Evolutionary conservation across 208 protist species (phyloP), one percentile per base, ranked within the genome.

Genomic region (Leishmania turanica): DNA sequence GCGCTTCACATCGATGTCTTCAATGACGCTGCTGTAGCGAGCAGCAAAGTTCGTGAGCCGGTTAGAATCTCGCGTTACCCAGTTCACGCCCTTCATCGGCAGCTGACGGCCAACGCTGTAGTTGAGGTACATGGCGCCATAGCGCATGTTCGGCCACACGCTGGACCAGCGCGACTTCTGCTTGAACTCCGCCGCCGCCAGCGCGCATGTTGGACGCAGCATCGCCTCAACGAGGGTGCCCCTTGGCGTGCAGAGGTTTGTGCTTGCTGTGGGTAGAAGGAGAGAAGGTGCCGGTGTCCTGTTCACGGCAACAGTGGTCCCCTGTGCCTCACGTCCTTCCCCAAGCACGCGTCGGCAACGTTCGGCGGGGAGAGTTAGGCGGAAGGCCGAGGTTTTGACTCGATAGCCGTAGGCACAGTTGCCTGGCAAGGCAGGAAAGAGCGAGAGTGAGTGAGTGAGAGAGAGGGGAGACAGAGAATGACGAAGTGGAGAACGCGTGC

Each of bases 91-190:
- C n/a, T 83, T 80, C 92, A 96, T 94, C 13, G 93, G 93, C 49
- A 96, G 83, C 82, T 96, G 84, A 69, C 94, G 88, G 27, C 91
- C 90, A 15, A 94, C 88, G 64, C 91, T 93, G 85, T 96, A 97
- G 79, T 83, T 89, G 24, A 97, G 92, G 70, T 91, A 97, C 93
- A 96, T 96, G 47, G 91, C 86, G 62, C 94, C 94, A 79, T 97
- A 97, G 72, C 88, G 91, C 93, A 96, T 96, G 84, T 96, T 95
- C n/a, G 94, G 94, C 92, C 93, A 97, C 76, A 96, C 92, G 21
- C 78, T 77, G n/a, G 90, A 92, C 92, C 91, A 96, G n/a, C 92
- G 88, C 11, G 92, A 96, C 82, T 97, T 97, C 86, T 97, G 94
- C 84, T 97, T 97, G 87, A 97, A 97, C 84, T 97, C 94, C 80